A percentile compares a stretch with the other conserved stretches of the same genome.
phyloP scores from a whole-genome alignment of 805 yeast species.

The Barnettozyma pratensis region DNA sequence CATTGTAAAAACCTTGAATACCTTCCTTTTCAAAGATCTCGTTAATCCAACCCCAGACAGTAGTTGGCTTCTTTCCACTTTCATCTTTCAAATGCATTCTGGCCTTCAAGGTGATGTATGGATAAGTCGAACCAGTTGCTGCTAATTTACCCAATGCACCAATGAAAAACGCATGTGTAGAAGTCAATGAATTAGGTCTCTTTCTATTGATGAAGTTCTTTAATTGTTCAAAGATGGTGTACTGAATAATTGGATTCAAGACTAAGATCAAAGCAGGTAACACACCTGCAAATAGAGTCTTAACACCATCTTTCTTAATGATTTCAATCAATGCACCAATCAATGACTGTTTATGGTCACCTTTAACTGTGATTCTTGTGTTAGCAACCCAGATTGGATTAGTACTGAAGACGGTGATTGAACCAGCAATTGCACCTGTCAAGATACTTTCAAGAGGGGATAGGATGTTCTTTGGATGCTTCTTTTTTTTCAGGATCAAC shows the following conservation, averaged over 20 bases:
- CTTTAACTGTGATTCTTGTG: slow-evolving; percentile 73
- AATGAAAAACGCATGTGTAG: slow-evolving; percentile 73
- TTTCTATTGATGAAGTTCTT: slow-evolving; percentile 57
- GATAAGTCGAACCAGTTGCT: slow-evolving; percentile 88
- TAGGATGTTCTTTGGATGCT: slow-evolving; percentile 14
- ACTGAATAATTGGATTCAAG: slow-evolving; percentile 84
- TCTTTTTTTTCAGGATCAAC: slow-evolving; percentile 31
- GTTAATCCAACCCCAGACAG: slow-evolving; percentile 46
- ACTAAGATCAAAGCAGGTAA: slow-evolving; percentile 85
- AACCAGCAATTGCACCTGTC: slow-evolving; percentile 73
- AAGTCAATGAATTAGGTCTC: slow-evolving; percentile 46
- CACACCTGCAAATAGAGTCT: slow-evolving; percentile 76
- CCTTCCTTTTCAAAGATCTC: slow-evolving; percentile 70
- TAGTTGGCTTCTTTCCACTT: slow-evolving; percentile 21
- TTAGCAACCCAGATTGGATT: slow-evolving; percentile 96
- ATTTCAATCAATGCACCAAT: slow-evolving; percentile 57
- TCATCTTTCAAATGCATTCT: slow-evolving; percentile 71
- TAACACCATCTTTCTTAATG: slow-evolving; percentile 62
- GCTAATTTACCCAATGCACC: slow-evolving; percentile 88
- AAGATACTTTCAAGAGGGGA: slow-evolving; percentile 22
- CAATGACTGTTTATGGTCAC: slow-evolving; percentile 34
- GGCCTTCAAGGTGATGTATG: slow-evolving; percentile 83
- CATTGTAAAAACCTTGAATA: slow-evolving; percentile 70
- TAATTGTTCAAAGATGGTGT: slow-evolving; percentile 85
- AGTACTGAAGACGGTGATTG: slow-evolving; percentile 73